phyloP scores from a whole-genome alignment of 2,329 filamentous ascomycete species.

The Paracamarosporium sp. region DNA sequence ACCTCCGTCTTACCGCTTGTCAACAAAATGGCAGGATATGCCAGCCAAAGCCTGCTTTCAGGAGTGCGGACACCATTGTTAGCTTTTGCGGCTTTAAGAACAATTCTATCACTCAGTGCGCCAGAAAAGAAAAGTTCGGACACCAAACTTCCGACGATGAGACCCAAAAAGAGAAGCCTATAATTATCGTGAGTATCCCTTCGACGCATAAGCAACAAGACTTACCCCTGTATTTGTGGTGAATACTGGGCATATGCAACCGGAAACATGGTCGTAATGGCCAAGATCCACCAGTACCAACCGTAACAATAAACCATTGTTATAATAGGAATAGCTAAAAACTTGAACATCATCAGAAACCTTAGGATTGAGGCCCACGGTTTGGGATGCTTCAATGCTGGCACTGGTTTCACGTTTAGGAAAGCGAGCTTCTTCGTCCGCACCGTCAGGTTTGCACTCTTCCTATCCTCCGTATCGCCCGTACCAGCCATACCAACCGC shows the following conservation, averaged over 20 bases:
- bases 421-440: slow-evolving; percentile 5
- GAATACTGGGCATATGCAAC: slow-evolving; percentile 3
- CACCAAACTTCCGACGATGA: background rate
- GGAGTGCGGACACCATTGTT: slow-evolving; percentile 1
- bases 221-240: slow-evolving; percentile 4
- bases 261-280: slow-evolving; percentile 7
- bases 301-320: slow-evolving; percentile 4
- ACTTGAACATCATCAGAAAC: slow-evolving; percentile 7
- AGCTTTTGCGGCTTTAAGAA: background rate
- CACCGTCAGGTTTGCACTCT: no score
- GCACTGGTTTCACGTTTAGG: background rate
- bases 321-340: background rate
- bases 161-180: slow-evolving; percentile 4
- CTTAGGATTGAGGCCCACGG: slow-evolving; percentile 2
- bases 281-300: slow-evolving; percentile 6
- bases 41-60: slow-evolving; percentile 4
- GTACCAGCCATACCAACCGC: no score
- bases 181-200: background rate
- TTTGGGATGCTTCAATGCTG: slow-evolving; percentile 1
- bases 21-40: background rate
- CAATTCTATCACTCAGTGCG: slow-evolving; percentile 2
- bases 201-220: background rate
- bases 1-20: background rate
- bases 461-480: background rate
- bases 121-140: slow-evolving; percentile 6